A percentile compares a stretch with the other conserved stretches of the same genome.
Evolutionary conservation across 495 filamentous ascomycete species (phyloP).

Genomic region (Penicillium turbatum): DNA sequence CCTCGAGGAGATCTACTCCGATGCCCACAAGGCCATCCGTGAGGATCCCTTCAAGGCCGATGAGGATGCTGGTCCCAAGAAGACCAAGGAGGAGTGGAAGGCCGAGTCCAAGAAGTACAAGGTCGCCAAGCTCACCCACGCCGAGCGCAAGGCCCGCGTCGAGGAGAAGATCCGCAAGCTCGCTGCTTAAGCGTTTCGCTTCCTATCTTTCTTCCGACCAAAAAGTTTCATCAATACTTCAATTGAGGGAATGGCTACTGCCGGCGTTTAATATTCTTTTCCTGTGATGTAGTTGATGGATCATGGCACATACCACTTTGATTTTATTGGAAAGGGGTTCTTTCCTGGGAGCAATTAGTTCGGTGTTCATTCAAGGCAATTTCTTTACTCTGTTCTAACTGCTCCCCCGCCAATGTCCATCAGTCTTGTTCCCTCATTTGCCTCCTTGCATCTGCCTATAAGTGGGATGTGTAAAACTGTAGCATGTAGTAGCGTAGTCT

Average conservation of each 20-base stretch:
- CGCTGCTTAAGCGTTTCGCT: slow-evolving; percentile 36
- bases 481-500: background rate
- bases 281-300: slow-evolving; percentile 28
- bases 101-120: slow-evolving; percentile 86
- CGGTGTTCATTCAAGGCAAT: slow-evolving; percentile 33
- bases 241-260: slow-evolving; percentile 27
- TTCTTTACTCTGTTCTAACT: slow-evolving; percentile 30
- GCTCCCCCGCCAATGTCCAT: slow-evolving; percentile 31
- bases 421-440: slow-evolving; percentile 31
- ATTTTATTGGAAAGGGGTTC: slow-evolving; percentile 15
- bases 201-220: slow-evolving; percentile 17
- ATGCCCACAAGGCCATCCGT: slow-evolving; percentile 95
- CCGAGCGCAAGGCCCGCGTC: slow-evolving; percentile 71
- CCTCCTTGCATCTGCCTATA: slow-evolving; percentile 19
- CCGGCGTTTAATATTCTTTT: slow-evolving; percentile 23
- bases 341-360: slow-evolving; percentile 30
- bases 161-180: slow-evolving; percentile 79
- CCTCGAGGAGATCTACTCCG: slow-evolving; percentile 91
- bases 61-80: slow-evolving; percentile 72
- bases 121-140: slow-evolving; percentile 69
- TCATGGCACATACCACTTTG: slow-evolving; percentile 32
- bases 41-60: slow-evolving; percentile 97
- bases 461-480: slow-evolving; percentile 9
- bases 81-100: slow-evolving; percentile 97
- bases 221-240: slow-evolving; percentile 19